Evolutionary conservation across 768 basidiomycete genomes (phyloP).

Genomic region (Termitomyces sp.): DNA sequence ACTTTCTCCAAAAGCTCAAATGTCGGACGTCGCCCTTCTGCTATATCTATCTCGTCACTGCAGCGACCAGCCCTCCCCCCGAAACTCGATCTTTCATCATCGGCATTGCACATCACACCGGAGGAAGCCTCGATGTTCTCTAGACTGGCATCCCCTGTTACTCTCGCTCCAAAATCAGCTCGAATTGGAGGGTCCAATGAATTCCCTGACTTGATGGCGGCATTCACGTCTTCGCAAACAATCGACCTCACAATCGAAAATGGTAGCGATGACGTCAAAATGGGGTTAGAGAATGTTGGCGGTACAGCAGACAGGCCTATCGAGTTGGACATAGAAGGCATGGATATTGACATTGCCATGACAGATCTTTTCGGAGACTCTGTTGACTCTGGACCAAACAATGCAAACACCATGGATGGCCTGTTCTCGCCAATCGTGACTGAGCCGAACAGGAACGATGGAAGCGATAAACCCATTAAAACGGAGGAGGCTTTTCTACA

Average conservation of each 20-base stretch:
- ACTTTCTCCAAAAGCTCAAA: conserved; percentile 20
- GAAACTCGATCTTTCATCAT: conserved; percentile 77
- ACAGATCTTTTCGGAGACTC: conserved; percentile 51
- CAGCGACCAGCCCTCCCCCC: conserved; percentile 64
- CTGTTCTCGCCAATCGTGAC: conserved; percentile 44
- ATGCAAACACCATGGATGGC: conserved; percentile 33
- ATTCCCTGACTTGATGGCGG: conserved; percentile 62
- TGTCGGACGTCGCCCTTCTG: conserved; percentile 58
- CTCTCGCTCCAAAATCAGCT: conserved; percentile 75
- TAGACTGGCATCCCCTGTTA: conserved; percentile 70
- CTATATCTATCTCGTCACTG: conserved; percentile 76
- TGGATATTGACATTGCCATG: conserved; percentile 62
- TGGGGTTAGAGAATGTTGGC: conserved; percentile 36
- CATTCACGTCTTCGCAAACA: conserved; percentile 35
- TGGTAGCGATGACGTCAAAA: conserved; percentile 18
- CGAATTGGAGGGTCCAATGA: conserved; percentile 47
- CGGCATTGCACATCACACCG: conserved; percentile 56
- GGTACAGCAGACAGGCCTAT: conserved; percentile 77
- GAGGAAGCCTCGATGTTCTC: conserved; percentile 55
- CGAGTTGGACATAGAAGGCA: conserved; percentile 66
- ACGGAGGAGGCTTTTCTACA: conserved; percentile 32
- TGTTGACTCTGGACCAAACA: conserved; percentile 27
- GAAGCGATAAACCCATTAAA: conserved; percentile 9
- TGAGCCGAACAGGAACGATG: conserved; percentile 13
- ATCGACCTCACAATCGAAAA: conserved; percentile 53